Evolutionary conservation across 1,139 yeast genomes (phyloP), one percentile per base, ranked within the genome.

Genomic region (Protomyces gravidus): DNA sequence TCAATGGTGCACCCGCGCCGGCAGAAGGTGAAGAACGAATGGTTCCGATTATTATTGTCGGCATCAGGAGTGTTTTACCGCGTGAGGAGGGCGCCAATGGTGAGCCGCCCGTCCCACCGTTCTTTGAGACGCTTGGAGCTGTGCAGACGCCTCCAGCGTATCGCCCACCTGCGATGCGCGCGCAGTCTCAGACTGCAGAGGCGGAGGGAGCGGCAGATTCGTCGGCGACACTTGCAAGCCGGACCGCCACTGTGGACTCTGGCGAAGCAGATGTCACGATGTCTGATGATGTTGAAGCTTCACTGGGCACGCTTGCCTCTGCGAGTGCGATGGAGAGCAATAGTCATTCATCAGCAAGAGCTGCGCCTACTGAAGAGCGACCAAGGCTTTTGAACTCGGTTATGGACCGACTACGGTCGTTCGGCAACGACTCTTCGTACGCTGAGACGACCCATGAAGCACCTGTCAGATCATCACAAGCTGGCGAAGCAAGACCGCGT

Each of bases 21-120:
- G 28, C 36, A 5, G 45, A 50, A 15, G 33, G 42, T n/a, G 55
- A 36, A 2, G 45, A 23, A n/a, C 70, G 71, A 23, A 68, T 74
- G 62, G 75, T 81, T 1, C 85, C 85, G 0, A 80, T 81, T 4
- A 69, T 81, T 64, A 77, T 81, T 36, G 78, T 81, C n/a, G 84
- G 85, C 3, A 78, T 81, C n/a, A 69, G 82, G 21, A 76, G 81
- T 0, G 76, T 75, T 23, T 59, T 63, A 19, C 50, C 63, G 4
- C 53, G 62, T 5, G 61, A 62, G 32, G 39, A 39, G 11, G 36
- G 36, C 11, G 11, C 36, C 4, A 13, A 13, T 13, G 36, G 36
- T 13, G 36, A 30, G 1, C 36, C 36, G 2, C 36, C 11, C 15
- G 36, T 30, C 1, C 36, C 36, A 30, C 36, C 36, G 11, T 30